A percentile compares a stretch with the other conserved stretches of the same genome.
These are phyloP conservation scores for Mucor saturninus DNA, from an alignment of 371 early-diverging fungal species.

Conservation along the genomic window DNA sequence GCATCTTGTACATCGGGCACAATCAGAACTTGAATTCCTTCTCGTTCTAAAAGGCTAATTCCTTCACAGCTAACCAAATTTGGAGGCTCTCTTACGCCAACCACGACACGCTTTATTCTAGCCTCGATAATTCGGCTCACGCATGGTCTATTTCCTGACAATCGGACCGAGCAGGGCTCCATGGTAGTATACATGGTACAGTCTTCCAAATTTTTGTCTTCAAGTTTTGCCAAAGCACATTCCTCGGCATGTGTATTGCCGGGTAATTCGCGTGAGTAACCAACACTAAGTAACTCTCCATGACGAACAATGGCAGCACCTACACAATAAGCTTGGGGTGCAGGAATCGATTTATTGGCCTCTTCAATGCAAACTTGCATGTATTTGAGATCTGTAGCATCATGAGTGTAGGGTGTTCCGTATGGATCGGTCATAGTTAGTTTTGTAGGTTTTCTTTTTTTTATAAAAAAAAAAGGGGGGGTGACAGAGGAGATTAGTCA, in stretches of 20 bases:
- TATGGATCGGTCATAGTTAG: slow-evolving; percentile 25
- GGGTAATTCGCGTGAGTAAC: slow-evolving; percentile 85
- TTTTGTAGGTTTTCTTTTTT: not conserved
- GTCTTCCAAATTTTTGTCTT: slow-evolving; percentile 13
- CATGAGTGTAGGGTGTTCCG: slow-evolving; percentile 42
- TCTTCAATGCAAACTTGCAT: slow-evolving; percentile 43
- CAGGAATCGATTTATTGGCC: slow-evolving; percentile 78
- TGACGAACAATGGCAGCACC: slow-evolving; percentile 81
- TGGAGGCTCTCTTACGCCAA: slow-evolving; percentile 89
- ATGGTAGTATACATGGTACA: slow-evolving; percentile 88
- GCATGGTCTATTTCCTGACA: slow-evolving; percentile 81
- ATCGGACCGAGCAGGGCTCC: slow-evolving; percentile 86
- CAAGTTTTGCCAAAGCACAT: slow-evolving; percentile 74
- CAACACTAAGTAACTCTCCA: slow-evolving; percentile 65
- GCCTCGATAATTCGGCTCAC: slow-evolving; percentile 71
- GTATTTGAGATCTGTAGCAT: slow-evolving; percentile 32
- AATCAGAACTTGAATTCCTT: slow-evolving; percentile 69
- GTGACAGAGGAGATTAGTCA: no score
- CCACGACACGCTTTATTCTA: slow-evolving; percentile 75
- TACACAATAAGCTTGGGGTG: slow-evolving; percentile 87
- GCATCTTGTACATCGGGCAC: slow-evolving; percentile 72
- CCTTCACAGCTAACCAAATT: slow-evolving; percentile 82
- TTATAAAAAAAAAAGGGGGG: no score
- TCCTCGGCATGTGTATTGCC: slow-evolving; percentile 96
- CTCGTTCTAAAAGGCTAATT: slow-evolving; percentile 56